Evolutionary conservation across 768 basidiomycete genomes (phyloP), one percentile per base, ranked within the genome.

Genomic region (Gymnopilus junonius): DNA sequence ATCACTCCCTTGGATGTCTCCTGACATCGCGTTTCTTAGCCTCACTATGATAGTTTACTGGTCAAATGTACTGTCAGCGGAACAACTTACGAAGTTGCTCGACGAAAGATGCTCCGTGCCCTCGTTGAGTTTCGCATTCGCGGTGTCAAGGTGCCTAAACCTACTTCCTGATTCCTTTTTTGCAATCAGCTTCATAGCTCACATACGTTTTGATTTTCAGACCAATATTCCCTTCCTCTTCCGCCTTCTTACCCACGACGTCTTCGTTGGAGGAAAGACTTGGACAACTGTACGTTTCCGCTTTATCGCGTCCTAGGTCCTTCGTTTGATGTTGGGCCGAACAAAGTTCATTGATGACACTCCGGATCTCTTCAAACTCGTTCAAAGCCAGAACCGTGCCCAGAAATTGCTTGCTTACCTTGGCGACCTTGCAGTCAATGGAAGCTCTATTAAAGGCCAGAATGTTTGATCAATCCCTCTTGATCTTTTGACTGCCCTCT

Each of bases 61-160:
- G 97, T 99, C 70, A 99, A 99, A 79, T 95, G 94, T 71, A 90
- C 89, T 39, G 95, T 97, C 59, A 94, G 91, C 65, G 97, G 97
- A 54, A 96, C 97, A 2, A 99, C 97, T 0, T 99, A 98, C 72
- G 97, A 99, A 73, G 96, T 99, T 55, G 97, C 97, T 37, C 91
- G 97, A 63, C 86, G 97, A 68, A 99, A 99, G 85, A 99, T 99
- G 95, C 87, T 99, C 58, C 93, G 97, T 69, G 97, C 97, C 34
- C 87, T 99, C n/a, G 95, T 99, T 50, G 97, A 99, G 75, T 99
- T 99, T 90, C 93, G 97, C 71, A 99, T 99, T 69, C 94, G 97
- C 67, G 97, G 97, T 70, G 95, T 98, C 77, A 98, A 98, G 88
- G 93, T 89, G 43, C n/a, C 71, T 66, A 55, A 23, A 51, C 21